Conservation (phyloP, 768 basidiomycete genomes). For the Lentinus tigrinus region DNA sequence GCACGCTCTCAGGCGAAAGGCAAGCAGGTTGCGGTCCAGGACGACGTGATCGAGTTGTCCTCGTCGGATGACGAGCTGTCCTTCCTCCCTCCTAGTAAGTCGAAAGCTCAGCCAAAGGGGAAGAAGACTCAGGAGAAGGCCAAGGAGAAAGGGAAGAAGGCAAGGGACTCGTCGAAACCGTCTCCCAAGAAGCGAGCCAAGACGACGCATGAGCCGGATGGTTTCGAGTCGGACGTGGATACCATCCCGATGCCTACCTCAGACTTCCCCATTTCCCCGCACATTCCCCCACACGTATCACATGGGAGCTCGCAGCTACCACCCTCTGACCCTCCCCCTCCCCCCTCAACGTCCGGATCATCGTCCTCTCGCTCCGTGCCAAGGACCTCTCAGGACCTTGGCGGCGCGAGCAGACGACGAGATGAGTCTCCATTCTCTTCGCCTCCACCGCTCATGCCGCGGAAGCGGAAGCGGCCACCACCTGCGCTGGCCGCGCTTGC, state of each 20-base stretch:
- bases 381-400: slow-evolving; percentile 2
- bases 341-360: background rate
- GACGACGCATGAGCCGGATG: slow-evolving; percentile 6
- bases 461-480: slow-evolving; percentile 18
- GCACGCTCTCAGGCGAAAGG: slow-evolving; percentile 16
- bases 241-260: slow-evolving; percentile 25
- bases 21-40: background rate
- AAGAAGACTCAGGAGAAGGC: slow-evolving; percentile 15
- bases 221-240: slow-evolving; percentile 19
- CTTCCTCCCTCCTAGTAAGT: slow-evolving; percentile 12
- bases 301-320: slow-evolving; percentile 25
- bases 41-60: slow-evolving; percentile 29
- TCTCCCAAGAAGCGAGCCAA: slow-evolving; percentile 14
- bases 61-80: slow-evolving; percentile 30
- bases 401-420: background rate
- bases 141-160: slow-evolving; percentile 9
- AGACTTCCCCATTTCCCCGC: slow-evolving; percentile 6
- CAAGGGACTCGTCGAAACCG: background rate
- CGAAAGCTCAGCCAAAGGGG: slow-evolving; percentile 7
- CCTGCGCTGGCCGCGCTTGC: background rate
- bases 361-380: background rate
- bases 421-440: slow-evolving; percentile 12
- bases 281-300: slow-evolving; percentile 18
- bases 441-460: slow-evolving; percentile 13
- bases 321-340: slow-evolving; percentile 1